phyloP scores from a whole-genome alignment of 2,329 filamentous ascomycete species.

The Fusarium sp. region DNA sequence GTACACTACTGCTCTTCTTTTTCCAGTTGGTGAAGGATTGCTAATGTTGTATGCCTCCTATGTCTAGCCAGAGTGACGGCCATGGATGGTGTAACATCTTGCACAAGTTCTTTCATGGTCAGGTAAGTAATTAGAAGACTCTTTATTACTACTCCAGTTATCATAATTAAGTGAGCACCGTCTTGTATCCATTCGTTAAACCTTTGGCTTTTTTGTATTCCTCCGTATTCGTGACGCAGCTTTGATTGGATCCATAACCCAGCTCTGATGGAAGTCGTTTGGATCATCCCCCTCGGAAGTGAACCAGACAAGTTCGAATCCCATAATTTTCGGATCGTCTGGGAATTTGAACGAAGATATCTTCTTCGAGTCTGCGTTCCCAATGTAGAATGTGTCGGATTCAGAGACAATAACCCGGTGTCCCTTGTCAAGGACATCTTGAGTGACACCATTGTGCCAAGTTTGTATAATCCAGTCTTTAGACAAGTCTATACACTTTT shows the following conservation, averaged over 20 bases:
- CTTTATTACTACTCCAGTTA: too few species aligned
- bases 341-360: conserved; percentile 5
- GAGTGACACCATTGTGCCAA: conserved; percentile 10
- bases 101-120: too few species aligned
- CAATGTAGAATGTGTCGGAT: conserved; percentile 15
- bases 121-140: too few species aligned
- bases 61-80: too few species aligned
- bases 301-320: conserved; percentile 17
- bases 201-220: too few species aligned
- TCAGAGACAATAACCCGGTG: conserved; percentile 8
- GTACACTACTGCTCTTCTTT: too few species aligned
- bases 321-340: neutral
- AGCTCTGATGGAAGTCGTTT: conserved; percentile 3
- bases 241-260: conserved; percentile 12
- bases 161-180: too few species aligned
- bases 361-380: conserved; percentile 2
- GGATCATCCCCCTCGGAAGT: conserved; percentile 15
- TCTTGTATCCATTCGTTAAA: too few species aligned
- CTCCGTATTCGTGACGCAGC: conserved; percentile 18
- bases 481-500: neutral
- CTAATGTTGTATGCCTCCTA: too few species aligned
- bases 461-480: conserved; percentile 30
- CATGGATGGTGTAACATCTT: too few species aligned
- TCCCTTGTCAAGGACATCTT: conserved; percentile 10
- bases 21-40: too few species aligned